Conservation (phyloP, 352 stramenopile genomes). For the Phytopythium vexans region DNA sequence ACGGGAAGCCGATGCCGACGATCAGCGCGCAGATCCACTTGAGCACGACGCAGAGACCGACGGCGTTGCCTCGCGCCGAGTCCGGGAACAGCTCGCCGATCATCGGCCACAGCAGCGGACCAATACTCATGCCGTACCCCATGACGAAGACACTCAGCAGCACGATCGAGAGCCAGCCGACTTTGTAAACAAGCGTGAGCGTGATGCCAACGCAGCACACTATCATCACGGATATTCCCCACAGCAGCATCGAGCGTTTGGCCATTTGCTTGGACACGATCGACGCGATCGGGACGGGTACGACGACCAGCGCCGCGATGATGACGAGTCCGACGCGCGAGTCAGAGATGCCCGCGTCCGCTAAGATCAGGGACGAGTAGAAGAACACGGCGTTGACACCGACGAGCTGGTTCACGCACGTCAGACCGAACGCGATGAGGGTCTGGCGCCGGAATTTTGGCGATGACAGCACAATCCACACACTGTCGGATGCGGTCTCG, state of each 20-base stretch:
- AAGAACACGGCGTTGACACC: conserved; percentile 67
- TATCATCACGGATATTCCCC: conserved; percentile 35
- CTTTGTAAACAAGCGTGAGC: conserved; percentile 25
- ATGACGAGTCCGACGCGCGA: conserved; percentile 47
- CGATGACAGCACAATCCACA: too few relatives aligned
- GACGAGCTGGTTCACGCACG: conserved; percentile 52
- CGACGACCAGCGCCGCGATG: conserved; percentile 45
- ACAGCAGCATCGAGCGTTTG: conserved; percentile 40
- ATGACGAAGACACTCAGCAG: conserved; percentile 43
- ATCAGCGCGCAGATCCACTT: conserved; percentile 52
- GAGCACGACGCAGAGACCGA: conserved; percentile 35
- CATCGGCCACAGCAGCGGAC: conserved; percentile 48
- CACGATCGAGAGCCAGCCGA: conserved; percentile 36
- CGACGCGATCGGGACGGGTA: conserved; percentile 31
- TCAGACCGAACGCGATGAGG: conserved; percentile 34
- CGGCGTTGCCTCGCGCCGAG: conserved; percentile 33
- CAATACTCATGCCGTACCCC: conserved; percentile 49
- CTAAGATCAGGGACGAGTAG: conserved; percentile 63
- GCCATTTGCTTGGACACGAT: conserved; percentile 23
- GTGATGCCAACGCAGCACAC: conserved; percentile 40
- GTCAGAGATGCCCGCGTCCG: conserved; percentile 41
- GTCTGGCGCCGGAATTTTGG: conserved; percentile 29
- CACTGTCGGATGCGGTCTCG: too few relatives aligned
- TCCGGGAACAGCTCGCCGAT: conserved; percentile 54
- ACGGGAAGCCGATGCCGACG: conserved; percentile 52